Evolutionary conservation across 2,329 filamentous ascomycete species (phyloP).

Genomic region (Cytospora paraplurivora): DNA sequence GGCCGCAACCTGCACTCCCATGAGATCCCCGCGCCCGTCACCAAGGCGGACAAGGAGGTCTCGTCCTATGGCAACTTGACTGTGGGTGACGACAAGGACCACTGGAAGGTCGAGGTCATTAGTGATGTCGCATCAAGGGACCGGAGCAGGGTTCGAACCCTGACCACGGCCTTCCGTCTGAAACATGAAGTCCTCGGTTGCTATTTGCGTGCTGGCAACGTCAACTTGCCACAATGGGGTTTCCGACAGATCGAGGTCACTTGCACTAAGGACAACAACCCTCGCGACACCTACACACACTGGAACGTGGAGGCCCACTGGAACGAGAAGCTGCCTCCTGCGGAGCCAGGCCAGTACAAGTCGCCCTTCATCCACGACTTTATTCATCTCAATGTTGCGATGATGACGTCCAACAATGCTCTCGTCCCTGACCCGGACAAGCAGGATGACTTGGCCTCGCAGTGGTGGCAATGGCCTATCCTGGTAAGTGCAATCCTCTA

Average conservation of each 20-base stretch:
- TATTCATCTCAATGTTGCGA: slow-evolving; percentile 95
- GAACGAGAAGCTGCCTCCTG: slow-evolving; percentile 88
- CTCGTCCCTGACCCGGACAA: slow-evolving; percentile 97
- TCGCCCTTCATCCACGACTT: slow-evolving; percentile 98
- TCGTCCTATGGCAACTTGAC: slow-evolving; percentile 96
- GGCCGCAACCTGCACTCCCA: slow-evolving; percentile 98
- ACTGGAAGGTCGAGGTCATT: slow-evolving; percentile 93
- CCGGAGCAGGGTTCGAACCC: slow-evolving; percentile 79
- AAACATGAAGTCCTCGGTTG: slow-evolving; percentile 81
- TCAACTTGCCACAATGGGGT: slow-evolving; percentile 97
- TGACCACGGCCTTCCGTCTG: slow-evolving; percentile 91
- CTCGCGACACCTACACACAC: slow-evolving; percentile 91
- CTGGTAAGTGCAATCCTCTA: slow-evolving; percentile 44
- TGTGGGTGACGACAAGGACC: slow-evolving; percentile 94
- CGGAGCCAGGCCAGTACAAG: slow-evolving; percentile 89
- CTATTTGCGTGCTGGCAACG: slow-evolving; percentile 92
- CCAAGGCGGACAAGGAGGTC: slow-evolving; percentile 88
- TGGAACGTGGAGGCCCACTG: slow-evolving; percentile 97
- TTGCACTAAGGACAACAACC: slow-evolving; percentile 90
- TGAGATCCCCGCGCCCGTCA: slow-evolving; percentile 81
- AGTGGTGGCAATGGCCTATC: slow-evolving; percentile 98
- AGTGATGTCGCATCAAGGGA: slow-evolving; percentile 86
- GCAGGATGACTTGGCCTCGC: slow-evolving; percentile 94
- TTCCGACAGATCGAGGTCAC: slow-evolving; percentile 99
- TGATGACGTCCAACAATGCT: slow-evolving; percentile 99